Percentiles rank a stretch among this genome's conserved stretches.
phyloP scores from a whole-genome alignment of 1,284 basidiomycete genomes.

The Ganoderma multipileum region DNA sequence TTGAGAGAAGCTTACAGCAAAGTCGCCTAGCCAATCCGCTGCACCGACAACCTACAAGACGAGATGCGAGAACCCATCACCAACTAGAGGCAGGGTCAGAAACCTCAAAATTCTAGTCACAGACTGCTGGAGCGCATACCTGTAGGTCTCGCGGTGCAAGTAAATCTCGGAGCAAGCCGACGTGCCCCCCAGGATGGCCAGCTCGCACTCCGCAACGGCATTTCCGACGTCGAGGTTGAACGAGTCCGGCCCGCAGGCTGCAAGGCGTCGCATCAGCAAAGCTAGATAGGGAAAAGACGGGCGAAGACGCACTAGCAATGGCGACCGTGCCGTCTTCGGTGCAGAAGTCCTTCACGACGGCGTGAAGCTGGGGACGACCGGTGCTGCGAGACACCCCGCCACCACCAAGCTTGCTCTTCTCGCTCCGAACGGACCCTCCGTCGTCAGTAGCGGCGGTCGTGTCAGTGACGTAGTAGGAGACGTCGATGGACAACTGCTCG shows the following conservation, averaged over 20 bases:
- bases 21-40: too few species aligned
- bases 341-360: constrained; percentile 32
- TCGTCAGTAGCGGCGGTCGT: not conserved
- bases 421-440: not conserved
- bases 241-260: constrained; percentile 45
- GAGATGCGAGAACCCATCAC: not conserved
- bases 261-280: not conserved
- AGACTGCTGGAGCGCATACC: not conserved
- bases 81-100: not conserved
- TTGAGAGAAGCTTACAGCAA: too few species aligned
- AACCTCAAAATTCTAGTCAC: not conserved
- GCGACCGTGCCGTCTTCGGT: constrained; percentile 27
- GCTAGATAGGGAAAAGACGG: too few species aligned
- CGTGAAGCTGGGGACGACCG: constrained; percentile 19
- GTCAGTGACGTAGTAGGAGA: constrained; percentile 17
- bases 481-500: constrained; percentile 10
- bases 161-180: constrained; percentile 17
- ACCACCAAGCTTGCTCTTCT: constrained; percentile 16
- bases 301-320: constrained; percentile 30
- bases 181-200: constrained; percentile 32
- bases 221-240: constrained; percentile 46
- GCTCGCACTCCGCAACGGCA: constrained; percentile 43
- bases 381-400: constrained; percentile 26
- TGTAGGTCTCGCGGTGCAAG: constrained; percentile 18
- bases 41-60: too few species aligned